Conservation (phyloP, 108 stramenopile genomes). For the Nitzschia sp. region DNA sequence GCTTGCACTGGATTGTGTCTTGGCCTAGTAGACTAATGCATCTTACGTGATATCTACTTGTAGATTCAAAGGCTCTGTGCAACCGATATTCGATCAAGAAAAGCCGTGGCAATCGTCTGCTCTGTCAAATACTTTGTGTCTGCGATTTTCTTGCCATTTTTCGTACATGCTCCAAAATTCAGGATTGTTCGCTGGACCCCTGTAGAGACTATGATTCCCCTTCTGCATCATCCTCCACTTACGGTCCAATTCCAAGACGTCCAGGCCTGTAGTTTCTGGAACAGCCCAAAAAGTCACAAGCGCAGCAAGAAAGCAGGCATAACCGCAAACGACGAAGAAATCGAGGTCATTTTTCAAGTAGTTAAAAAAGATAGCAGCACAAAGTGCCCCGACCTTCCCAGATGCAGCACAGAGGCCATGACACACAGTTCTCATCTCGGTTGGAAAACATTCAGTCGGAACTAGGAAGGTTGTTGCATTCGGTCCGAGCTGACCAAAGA, state of each 20-base stretch:
- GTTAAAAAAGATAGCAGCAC: constrained; percentile 68
- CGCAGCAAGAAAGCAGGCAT: constrained; percentile 51
- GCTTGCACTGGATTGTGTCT: too few relatives aligned
- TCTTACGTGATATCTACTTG: too few relatives aligned
- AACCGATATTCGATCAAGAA: too few relatives aligned
- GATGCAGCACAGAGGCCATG: constrained; percentile 75
- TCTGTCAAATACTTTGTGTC: background rate
- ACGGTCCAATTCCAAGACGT: constrained; percentile 61
- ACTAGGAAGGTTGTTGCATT: constrained; percentile 76
- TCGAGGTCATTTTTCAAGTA: constrained; percentile 29
- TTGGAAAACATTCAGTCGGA: constrained; percentile 67
- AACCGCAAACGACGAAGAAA: constrained; percentile 61
- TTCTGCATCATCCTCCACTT: constrained; percentile 55
- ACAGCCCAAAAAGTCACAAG: constrained; percentile 60
- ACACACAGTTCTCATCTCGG: constrained; percentile 64
- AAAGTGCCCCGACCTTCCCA: constrained; percentile 74
- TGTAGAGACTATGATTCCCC: constrained; percentile 41
- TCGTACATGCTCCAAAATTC: constrained; percentile 60
- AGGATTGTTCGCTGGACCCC: constrained; percentile 57
- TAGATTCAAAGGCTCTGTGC: too few relatives aligned
- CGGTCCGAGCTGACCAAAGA: constrained; percentile 78
- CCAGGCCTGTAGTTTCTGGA: constrained; percentile 62
- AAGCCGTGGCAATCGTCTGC: background rate
- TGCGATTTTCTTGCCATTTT: constrained; percentile 16
- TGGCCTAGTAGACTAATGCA: too few relatives aligned